Evolutionary conservation across 805 yeast genomes (phyloP).

Genomic region (Cyberlindnera lachancei): DNA sequence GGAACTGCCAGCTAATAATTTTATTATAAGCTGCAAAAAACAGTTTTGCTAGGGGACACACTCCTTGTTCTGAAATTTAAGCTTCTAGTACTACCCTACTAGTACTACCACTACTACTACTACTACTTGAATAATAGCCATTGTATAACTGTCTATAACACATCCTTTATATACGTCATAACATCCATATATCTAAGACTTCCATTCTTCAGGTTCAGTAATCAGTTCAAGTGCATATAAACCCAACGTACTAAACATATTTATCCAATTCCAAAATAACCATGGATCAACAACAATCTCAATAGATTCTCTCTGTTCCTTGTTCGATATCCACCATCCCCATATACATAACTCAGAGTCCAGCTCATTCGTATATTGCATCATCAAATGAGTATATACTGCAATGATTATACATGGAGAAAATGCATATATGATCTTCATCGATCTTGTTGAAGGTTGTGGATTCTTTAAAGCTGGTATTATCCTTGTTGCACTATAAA

Average conservation of each 20-base stretch:
- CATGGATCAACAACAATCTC: conserved; percentile 53
- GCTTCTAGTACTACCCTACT: too few species aligned
- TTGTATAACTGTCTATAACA: too few species aligned
- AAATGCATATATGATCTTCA: conserved; percentile 69
- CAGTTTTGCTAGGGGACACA: too few species aligned
- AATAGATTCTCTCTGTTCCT: conserved; percentile 3
- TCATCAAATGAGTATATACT: conserved; percentile 87
- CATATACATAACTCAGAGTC: conserved; percentile 55
- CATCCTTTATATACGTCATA: not conserved
- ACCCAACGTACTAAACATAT: conserved; percentile 72
- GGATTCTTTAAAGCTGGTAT: conserved; percentile 63
- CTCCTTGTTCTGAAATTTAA: too few species aligned
- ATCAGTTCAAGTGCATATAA: conserved; percentile 74
- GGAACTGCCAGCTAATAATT: too few species aligned
- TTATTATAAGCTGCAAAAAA: too few species aligned
- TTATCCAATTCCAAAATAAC: conserved; percentile 97
- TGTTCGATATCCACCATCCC: conserved; percentile 41
- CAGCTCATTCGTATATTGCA: conserved; percentile 68
- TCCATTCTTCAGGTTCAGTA: conserved; percentile 20
- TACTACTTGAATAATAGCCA: too few species aligned
- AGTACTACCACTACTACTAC: too few species aligned
- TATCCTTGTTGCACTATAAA: conserved; percentile 88
- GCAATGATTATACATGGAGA: conserved; percentile 93
- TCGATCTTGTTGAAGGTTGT: conserved; percentile 22
- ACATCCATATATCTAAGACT: not conserved